Evolutionary conservation across 345 rosid genomes (phyloP), one percentile per base, ranked within the genome.

Genomic region (Aquilaria sinensis): DNA sequence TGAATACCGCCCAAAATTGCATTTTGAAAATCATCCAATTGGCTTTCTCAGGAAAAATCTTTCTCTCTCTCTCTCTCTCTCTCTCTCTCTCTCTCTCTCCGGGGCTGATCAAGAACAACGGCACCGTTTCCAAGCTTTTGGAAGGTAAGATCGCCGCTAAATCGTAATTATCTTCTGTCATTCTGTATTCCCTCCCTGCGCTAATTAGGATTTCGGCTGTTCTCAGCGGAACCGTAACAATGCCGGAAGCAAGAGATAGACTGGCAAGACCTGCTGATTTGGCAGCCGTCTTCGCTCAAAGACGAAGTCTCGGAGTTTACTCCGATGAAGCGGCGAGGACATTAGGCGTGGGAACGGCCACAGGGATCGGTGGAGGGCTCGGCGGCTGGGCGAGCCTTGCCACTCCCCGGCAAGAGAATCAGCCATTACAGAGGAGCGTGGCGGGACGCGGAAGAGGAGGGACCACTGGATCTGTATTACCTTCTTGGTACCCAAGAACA

Each of bases 401-500:
- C 70, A 77, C 43, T 9, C 43, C 43, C 43, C 43, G 43, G 43
- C 43, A 37, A 37, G 92, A 85, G 78, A 89, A 82, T 61, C 34
- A 53, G 46, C 65, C 76, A 29, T 9, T 58, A 5, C 7, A 11
- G 32, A 74, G 69, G 47, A 61, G 62, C 29, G 67, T 59, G 53
- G 37, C 29, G 56, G 63, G 85, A 12, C 7, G 5, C 8, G 72
- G 79, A 48, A 66, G 80, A 37, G 74, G 73, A 16, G 79, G 78
- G 45, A 63, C 49, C 33, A 64, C 77, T 10, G 58, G 54, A 46
- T 72, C 80, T 47, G 45, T 46, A 60, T 76, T 94, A 47, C 99
- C 99, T 70, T 69, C 83, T 65, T 85, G 91, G 96, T 88, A 94
- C 68, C 97, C 96, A 1, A 81, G 99, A 65, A 80, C 83, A 3